phyloP scores from a whole-genome alignment of 2,329 filamentous ascomycete species.

The Aureobasidium sp. region DNA sequence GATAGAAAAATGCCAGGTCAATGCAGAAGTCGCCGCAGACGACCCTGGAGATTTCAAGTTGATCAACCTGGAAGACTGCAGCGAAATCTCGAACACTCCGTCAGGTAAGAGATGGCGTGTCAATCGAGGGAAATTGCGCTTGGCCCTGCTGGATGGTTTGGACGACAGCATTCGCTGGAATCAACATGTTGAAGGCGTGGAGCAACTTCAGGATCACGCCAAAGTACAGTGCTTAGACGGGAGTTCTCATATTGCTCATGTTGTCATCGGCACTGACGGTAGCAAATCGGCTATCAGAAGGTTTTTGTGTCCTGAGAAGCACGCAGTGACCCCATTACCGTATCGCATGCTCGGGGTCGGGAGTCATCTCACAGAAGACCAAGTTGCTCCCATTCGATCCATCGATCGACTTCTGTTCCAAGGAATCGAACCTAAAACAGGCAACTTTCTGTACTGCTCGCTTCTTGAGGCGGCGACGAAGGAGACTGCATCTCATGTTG shows the following conservation, averaged over 20 bases:
- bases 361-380: not conserved
- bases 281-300: not conserved
- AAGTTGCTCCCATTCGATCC: not conserved
- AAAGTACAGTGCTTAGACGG: not conserved
- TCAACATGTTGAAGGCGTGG: not conserved
- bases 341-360: conserved; percentile 1
- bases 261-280: too few relatives aligned
- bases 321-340: not conserved
- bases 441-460: not conserved
- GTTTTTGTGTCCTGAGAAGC: conserved; percentile 3
- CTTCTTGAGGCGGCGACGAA: not conserved
- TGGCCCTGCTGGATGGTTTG: not conserved
- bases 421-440: not conserved
- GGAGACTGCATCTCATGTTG: not conserved
- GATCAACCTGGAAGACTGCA: conserved; percentile 3
- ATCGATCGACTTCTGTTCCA: not conserved
- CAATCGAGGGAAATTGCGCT: not conserved
- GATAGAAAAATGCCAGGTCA: not conserved
- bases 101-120: not conserved
- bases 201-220: not conserved
- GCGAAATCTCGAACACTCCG: not conserved
- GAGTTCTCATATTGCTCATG: not conserved
- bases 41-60: not conserved
- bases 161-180: not conserved
- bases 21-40: not conserved